Percentiles rank a stretch among this genome's conserved stretches.
phyloP scores from a whole-genome alignment of 2,329 filamentous ascomycete species.

The Colletotrichum somersetense region DNA sequence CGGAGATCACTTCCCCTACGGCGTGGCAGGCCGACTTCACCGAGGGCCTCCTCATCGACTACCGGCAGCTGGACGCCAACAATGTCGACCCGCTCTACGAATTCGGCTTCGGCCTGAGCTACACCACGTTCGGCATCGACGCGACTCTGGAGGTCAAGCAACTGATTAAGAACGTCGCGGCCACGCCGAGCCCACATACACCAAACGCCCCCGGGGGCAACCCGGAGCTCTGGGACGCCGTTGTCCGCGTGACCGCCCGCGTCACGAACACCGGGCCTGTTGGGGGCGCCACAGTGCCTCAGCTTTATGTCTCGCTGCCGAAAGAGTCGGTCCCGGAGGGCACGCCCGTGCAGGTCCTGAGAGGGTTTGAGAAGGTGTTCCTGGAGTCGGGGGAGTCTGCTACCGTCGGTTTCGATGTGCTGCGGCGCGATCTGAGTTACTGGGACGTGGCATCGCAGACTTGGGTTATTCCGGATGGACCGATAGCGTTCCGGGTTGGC shows the following conservation, averaged over 20 bases:
- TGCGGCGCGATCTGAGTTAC: conserved; percentile 73
- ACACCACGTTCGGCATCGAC: conserved; percentile 70
- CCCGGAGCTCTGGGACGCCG: conserved; percentile 60
- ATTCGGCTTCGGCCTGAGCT: conserved; percentile 77
- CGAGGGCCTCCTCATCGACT: conserved; percentile 67
- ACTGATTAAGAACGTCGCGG: conserved; percentile 49
- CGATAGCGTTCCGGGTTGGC: conserved; percentile 58
- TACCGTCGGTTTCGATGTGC: conserved; percentile 66
- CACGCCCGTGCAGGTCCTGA: conserved; percentile 67
- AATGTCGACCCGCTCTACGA: conserved; percentile 64
- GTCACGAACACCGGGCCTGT: conserved; percentile 75
- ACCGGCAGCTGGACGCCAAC: conserved; percentile 64
- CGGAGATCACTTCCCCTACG: conserved; percentile 69
- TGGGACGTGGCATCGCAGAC: conserved; percentile 72
- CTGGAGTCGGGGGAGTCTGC: conserved; percentile 61
- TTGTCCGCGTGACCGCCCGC: conserved; percentile 66
- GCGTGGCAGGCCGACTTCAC: conserved; percentile 64
- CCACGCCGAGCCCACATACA: conserved; percentile 53
- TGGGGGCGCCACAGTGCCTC: conserved; percentile 73
- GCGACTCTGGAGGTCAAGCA: conserved; percentile 60
- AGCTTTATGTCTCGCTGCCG: conserved; percentile 67
- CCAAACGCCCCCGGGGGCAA: conserved; percentile 58
- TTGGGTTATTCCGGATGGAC: conserved; percentile 67
- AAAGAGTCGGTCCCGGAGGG: conserved; percentile 41
- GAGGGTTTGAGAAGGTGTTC: conserved; percentile 74